Base-by-base conservation (phyloP, 2,329 filamentous ascomycete species). In the Epichloe glyceriae region DNA sequence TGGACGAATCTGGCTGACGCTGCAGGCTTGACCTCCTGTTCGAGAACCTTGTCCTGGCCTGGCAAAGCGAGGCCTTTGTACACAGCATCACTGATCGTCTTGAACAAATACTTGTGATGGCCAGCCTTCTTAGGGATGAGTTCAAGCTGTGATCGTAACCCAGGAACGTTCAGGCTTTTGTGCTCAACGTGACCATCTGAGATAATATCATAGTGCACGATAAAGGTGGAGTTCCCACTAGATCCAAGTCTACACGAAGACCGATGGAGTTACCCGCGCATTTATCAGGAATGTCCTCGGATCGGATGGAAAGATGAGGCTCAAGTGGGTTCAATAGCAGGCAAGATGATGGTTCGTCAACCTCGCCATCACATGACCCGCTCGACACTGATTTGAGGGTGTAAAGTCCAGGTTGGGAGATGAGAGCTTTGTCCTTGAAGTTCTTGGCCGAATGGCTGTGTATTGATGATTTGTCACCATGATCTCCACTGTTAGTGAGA, bases 181-280 rank as follows among this genome's bases (percentile, higher is more conserved):
- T 75, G 70, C 52, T 75, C 71, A 8, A 76, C 70, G 17, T 75
- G 74, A 5, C 79, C 78, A 49, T 76, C 80, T 60, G 79, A 80
- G 51, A 82, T 76, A 51, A 89, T 76, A 42, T 83, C 82, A 64
- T 96, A 98, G 20, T 75, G 73, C 44, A 98, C 74, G n/a, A 75
- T 73, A 68, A 98, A 1, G 91, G 91, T 44, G 94, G 91, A 0
- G 89, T 95, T 54, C 93, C 93, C 30, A 91, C 85, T 39, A 98
- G 75, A 63, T 97, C 89, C 47, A 98, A 71, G 61, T 93, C 86
- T 41, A 98, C 87, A 11, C 85, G 80, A 50, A 98, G 76, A 40
- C 93, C 93, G 54, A 98, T 87, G 0, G 93, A 88, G 61, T 89
- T 95, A 46, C 90, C 89, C 37, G 90, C 91, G 64, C 93, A 98